Evolutionary conservation across 202 grass and related monocot genomes (phyloP).

Genomic region (Zoysia matrella): DNA sequence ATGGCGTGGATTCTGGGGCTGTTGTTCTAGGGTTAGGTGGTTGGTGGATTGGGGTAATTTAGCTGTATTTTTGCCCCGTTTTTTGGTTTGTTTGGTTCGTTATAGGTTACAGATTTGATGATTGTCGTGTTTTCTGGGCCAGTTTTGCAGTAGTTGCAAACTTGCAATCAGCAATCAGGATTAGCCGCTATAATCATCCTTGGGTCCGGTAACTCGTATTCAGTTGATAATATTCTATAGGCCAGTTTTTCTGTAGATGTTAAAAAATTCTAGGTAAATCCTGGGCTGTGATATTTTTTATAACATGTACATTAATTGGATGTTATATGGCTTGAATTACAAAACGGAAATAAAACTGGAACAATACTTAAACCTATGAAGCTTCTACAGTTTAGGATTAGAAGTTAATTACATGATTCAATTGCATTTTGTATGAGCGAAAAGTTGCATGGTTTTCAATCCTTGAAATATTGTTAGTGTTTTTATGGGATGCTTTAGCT

Average conservation of each 20-base stretch:
- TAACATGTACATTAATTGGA: neutral
- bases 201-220: too few species aligned
- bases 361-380: too few species aligned
- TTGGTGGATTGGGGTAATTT: neutral
- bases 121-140: neutral
- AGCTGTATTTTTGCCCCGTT: neutral
- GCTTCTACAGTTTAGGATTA: neutral
- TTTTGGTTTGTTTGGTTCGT: neutral
- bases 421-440: neutral
- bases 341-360: too few species aligned
- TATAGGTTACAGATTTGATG: neutral
- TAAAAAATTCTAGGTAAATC: neutral
- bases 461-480: neutral
- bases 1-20: neutral
- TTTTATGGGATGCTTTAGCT: neutral
- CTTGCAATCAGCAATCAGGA: too few species aligned
- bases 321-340: neutral
- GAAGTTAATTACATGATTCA: neutral
- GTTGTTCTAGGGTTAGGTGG: neutral
- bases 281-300: neutral
- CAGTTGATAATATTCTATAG: neutral
- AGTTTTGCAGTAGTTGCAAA: too few species aligned
- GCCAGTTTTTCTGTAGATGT: conserved; percentile 7
- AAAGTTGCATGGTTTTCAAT: neutral
- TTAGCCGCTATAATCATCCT: too few species aligned